Conservation (phyloP, 2,329 filamentous ascomycete species). For the Paecilomyces fulvus region DNA sequence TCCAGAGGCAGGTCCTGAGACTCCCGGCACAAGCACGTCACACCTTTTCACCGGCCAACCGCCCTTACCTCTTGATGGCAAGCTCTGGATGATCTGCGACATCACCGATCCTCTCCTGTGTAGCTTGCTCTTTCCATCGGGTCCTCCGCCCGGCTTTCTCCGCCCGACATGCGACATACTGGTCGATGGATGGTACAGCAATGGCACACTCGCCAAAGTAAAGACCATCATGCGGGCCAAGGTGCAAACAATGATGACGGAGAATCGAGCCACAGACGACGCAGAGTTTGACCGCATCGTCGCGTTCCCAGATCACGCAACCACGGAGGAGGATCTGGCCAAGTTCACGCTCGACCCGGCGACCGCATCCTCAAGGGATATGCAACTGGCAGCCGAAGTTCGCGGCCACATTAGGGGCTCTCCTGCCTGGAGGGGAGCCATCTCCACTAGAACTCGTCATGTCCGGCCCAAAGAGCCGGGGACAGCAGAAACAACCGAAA, state of each 20-base stretch:
- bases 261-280: slow-evolving; percentile 21
- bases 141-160: slow-evolving; percentile 43
- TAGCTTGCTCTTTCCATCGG: slow-evolving; percentile 55
- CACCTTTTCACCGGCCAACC: slow-evolving; percentile 77
- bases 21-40: slow-evolving; percentile 5
- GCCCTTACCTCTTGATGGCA: slow-evolving; percentile 65
- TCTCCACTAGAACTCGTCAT: neutral
- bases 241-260: slow-evolving; percentile 55
- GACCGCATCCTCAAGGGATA: slow-evolving; percentile 13
- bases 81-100: slow-evolving; percentile 92
- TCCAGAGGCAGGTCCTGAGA: slow-evolving; percentile 5
- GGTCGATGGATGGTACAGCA: slow-evolving; percentile 75
- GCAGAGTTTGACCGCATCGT: slow-evolving; percentile 28
- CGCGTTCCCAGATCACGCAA: slow-evolving; percentile 28
- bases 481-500: neutral
- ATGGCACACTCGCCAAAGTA: slow-evolving; percentile 72
- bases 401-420: slow-evolving; percentile 25
- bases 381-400: slow-evolving; percentile 28
- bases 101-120: slow-evolving; percentile 70
- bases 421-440: slow-evolving; percentile 18
- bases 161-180: slow-evolving; percentile 50
- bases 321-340: slow-evolving; percentile 9
- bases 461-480: neutral
- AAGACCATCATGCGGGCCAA: slow-evolving; percentile 85
- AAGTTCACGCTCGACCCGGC: slow-evolving; percentile 19